phyloP scores from a whole-genome alignment of 345 rosid genomes.

The Linum tenue region DNA sequence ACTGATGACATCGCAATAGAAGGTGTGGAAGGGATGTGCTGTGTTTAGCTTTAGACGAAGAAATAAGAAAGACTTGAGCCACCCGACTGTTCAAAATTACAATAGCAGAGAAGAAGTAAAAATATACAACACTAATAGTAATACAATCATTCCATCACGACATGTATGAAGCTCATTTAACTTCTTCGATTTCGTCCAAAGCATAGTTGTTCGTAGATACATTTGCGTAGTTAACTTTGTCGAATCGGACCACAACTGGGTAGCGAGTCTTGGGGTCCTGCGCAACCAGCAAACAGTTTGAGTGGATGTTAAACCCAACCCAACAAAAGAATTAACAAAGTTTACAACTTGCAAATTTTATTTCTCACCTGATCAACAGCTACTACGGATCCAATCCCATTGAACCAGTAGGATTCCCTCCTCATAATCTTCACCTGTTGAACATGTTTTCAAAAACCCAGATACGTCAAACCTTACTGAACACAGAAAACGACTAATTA shows the following conservation, averaged over 20 bases:
- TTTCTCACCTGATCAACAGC: constrained; percentile 70
- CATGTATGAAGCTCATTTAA: constrained; percentile 19
- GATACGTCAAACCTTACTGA: not conserved
- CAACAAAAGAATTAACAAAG: not conserved
- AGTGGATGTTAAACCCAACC: not conserved
- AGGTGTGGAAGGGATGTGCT: no score
- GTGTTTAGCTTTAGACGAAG: no score
- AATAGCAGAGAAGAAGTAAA: no score
- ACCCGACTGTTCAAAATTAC: no score
- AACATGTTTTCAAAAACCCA: not conserved
- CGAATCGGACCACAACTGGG: constrained; percentile 89
- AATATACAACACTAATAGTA: no score
- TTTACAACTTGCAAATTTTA: not conserved
- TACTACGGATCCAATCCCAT: constrained; percentile 68
- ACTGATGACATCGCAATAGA: no score
- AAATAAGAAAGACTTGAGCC: no score
- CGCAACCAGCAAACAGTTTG: not conserved
- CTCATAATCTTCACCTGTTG: constrained; percentile 80
- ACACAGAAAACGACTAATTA: not conserved
- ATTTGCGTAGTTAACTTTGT: constrained; percentile 81
- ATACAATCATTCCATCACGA: no score
- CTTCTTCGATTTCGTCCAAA: constrained; percentile 77
- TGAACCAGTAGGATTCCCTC: constrained; percentile 90
- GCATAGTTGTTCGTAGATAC: constrained; percentile 94
- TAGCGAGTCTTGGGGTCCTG: constrained; percentile 79